phyloP scores from a whole-genome alignment of 495 filamentous ascomycete genomes.

The Recurvomyces mirabilis region DNA sequence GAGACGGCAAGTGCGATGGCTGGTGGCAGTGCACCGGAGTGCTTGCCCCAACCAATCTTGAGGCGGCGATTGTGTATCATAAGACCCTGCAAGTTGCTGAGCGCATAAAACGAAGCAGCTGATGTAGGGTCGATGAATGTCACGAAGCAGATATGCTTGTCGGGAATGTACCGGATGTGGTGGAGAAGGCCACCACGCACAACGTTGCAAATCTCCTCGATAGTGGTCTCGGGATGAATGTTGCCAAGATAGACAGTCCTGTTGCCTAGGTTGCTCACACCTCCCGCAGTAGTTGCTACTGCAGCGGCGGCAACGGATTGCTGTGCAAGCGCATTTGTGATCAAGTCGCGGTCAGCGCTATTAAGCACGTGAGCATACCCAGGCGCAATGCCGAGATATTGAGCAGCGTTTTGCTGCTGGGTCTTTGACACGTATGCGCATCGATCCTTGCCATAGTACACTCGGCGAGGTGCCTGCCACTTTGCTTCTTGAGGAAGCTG shows the following conservation, averaged over 20 bases:
- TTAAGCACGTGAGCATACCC: slow-evolving; percentile 94
- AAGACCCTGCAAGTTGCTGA: slow-evolving; percentile 91
- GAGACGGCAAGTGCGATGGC: slow-evolving; percentile 94
- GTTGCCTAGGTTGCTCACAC: slow-evolving; percentile 94
- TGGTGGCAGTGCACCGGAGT: slow-evolving; percentile 91
- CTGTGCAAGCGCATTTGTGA: slow-evolving; percentile 89
- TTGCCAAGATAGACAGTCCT: slow-evolving; percentile 96
- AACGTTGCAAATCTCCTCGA: slow-evolving; percentile 60
- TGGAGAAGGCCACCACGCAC: slow-evolving; percentile 87
- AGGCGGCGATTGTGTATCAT: slow-evolving; percentile 98
- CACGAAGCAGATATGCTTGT: slow-evolving; percentile 99
- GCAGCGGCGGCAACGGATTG: slow-evolving; percentile 95
- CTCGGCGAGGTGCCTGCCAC: slow-evolving; percentile 89
- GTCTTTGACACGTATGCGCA: slow-evolving; percentile 99
- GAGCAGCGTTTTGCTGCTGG: slow-evolving; percentile 96
- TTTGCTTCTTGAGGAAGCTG: slow-evolving; percentile 93
- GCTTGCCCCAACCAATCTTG: slow-evolving; percentile 99
- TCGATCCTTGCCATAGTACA: slow-evolving; percentile 97
- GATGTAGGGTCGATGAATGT: slow-evolving; percentile 99
- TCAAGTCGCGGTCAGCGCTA: slow-evolving; percentile 86
- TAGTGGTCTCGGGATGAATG: slow-evolving; percentile 93
- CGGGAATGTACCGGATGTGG: slow-evolving; percentile 96
- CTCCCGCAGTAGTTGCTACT: slow-evolving; percentile 90
- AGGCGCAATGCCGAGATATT: slow-evolving; percentile 96
- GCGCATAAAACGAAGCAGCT: slow-evolving; percentile 91